Base-by-base conservation (phyloP, 129 eudicot species). In the Pulicaria dysenterica region DNA sequence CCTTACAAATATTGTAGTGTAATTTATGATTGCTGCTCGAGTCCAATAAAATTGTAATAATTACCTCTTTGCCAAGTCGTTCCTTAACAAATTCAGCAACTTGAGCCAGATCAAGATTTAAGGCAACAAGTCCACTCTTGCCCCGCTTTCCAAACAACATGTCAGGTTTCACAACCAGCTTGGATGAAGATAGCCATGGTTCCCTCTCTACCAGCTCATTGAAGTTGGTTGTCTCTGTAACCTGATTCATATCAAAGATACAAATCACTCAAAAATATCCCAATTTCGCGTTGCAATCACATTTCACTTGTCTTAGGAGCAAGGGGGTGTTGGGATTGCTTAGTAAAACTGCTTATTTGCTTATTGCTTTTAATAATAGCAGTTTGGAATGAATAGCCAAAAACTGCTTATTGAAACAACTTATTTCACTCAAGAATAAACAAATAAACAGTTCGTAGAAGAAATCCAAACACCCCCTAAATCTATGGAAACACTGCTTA, bases 91-190 rank as follows among this genome's bases (percentile, higher is more conserved):
- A 93, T 8, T 75, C 80, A 76, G 85, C 86, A 80, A 87, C 98
- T 84, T 87, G 87, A 64, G 92, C 95, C 74, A 89, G 67, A 76
- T 93, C 98, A 7, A 93, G 82, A 83, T 93, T 90, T 66, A 93
- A 64, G 59, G 98, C 98, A 73, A 93, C 98, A 4, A 93, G 87
- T 6, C 98, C 98, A 77, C 98, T 93, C 77, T 93, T 93, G 5
- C 98, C 98, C 80, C 98, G 96, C 80, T 93, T 93, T 42, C 98
- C 98, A 67, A 93, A 93, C 53, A 93, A 53, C 98, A 93, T 90
- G 70, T 93, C 98, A 45, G 98, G 98, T 77, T 93, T 93, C 55
- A 93, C 98, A 46, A 93, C 98, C 70, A 93, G 76, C 54, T 80
- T 93, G 31, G 87, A 81, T 53, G 98, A 93, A 62, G 92, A 85